Base-by-base conservation (phyloP, 805 yeast species). In the Pichia cephalocereana region DNA sequence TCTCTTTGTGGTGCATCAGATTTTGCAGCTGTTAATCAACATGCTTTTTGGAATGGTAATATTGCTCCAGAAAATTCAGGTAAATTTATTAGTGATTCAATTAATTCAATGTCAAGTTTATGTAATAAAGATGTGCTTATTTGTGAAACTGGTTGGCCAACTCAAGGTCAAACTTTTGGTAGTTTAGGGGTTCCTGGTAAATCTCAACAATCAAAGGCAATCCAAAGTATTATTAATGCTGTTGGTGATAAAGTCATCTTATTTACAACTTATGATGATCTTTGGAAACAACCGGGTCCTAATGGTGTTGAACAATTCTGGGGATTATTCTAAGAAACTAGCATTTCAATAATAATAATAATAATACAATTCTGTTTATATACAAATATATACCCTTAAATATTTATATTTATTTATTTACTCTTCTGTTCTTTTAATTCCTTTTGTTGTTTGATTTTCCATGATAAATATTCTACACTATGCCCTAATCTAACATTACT, bases 101-200 rank as follows among this genome's bases (percentile, higher is more conserved):
- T 80, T 42, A 53, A 66, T 6, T 59, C 65, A 53, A 67, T 80
- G 49, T 65, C 70, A 55, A 52, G 62, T 40, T 64, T 61, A 19
- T 80, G 85, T 60, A 66, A 67, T 51, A 79, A 80, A 62, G 54
- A 60, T 18, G 76, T 79, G 38, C 63, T 80, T 52, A 70, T 80
- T 53, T 70, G 80, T 48, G 87, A 81, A 66, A 74, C 83, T 45
- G 87, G 87, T 40, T 81, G 87, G 87, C 87, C 86, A 57, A 73
- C 83, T 15, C 58, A 70, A 56, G 86, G 87, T 59, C 62, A 69
- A 53, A 57, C 73, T 49, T 75, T 70, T 56, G 82, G 81, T 49
- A 52, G 54, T 43, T 34, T 34, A 34, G 12, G 81, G 54, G 79
- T 79, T 36, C 85, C 86, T 42, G 75, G 81, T 23, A 54, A 54